Evolutionary conservation across 345 rosid genomes (phyloP).

Genomic region (Geranium brycei): DNA sequence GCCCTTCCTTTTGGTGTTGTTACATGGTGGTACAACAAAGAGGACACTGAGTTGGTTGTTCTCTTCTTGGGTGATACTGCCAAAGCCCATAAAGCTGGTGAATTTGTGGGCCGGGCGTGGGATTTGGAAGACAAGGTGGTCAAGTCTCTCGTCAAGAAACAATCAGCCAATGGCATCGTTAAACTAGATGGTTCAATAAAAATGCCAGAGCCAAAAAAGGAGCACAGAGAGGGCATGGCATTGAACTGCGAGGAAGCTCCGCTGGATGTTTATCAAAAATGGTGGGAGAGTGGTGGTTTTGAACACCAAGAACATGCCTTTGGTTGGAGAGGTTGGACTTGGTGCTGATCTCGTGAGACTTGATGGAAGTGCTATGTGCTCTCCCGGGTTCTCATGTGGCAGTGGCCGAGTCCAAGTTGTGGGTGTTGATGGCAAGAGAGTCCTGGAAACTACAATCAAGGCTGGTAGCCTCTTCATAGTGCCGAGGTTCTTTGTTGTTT

Average conservation of each 20-base stretch:
- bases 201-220: constrained; percentile 53
- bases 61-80: constrained; percentile 10
- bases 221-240: constrained; percentile 47
- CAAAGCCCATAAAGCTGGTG: constrained; percentile 32
- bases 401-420: no score
- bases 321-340: no score
- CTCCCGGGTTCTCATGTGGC: no score
- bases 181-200: constrained; percentile 34
- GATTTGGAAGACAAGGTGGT: constrained; percentile 36
- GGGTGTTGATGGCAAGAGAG: constrained; percentile 61
- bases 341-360: no score
- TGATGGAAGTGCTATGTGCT: no score
- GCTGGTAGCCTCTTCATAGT: constrained; percentile 65
- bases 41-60: no score
- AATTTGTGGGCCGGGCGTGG: constrained; percentile 64
- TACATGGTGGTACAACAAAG: no score
- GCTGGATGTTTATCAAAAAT: constrained; percentile 46
- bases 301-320: no score
- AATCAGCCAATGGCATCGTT: constrained; percentile 47
- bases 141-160: constrained; percentile 39
- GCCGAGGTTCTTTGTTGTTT: constrained; percentile 77
- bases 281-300: constrained; percentile 36
- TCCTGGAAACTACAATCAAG: constrained; percentile 57
- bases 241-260: constrained; percentile 80
- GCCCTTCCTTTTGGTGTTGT: no score